A percentile compares a stretch with the other conserved stretches of the same genome.
phyloP scores from a whole-genome alignment of 176 grass and related monocot genomes.

The Ensete ventricosum region DNA sequence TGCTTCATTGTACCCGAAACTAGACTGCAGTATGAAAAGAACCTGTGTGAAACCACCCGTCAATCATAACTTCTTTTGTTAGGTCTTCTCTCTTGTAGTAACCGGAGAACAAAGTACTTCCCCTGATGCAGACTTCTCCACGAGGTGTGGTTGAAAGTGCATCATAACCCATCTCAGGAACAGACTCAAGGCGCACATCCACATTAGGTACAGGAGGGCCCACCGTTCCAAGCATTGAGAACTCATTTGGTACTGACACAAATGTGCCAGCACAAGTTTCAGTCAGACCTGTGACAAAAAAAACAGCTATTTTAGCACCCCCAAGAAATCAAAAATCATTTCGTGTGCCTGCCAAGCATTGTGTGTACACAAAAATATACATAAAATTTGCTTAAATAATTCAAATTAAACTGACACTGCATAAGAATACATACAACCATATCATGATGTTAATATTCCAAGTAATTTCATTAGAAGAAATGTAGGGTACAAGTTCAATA shows the following conservation, averaged over 20 bases:
- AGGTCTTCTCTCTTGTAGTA: slow-evolving; percentile 91
- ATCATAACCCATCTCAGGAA: slow-evolving; percentile 89
- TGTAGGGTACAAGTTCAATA: too few relatives aligned
- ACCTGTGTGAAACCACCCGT: slow-evolving; percentile 99
- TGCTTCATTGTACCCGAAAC: too few relatives aligned
- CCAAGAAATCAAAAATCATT: too few relatives aligned
- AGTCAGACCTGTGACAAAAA: slow-evolving; percentile 59
- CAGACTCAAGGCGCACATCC: slow-evolving; percentile 67
- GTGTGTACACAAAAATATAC: too few relatives aligned
- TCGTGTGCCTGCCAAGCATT: too few relatives aligned
- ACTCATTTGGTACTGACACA: slow-evolving; percentile 51
- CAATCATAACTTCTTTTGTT: slow-evolving; percentile 61
- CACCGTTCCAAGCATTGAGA: slow-evolving; percentile 75
- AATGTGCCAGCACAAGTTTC: slow-evolving; percentile 81
- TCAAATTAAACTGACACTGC: too few relatives aligned
- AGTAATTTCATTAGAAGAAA: too few relatives aligned
- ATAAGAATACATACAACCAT: too few relatives aligned
- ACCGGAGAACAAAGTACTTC: slow-evolving; percentile 65
- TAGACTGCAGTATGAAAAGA: not conserved
- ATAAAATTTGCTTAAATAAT: too few relatives aligned
- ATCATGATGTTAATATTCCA: too few relatives aligned
- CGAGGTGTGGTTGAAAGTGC: slow-evolving; percentile 49
- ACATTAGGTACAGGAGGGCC: slow-evolving; percentile 58
- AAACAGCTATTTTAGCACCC: not conserved
- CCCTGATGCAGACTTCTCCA: slow-evolving; percentile 81